phyloP scores from a whole-genome alignment of 2,329 filamentous ascomycete species.

The Curvularia hawaiiensis region DNA sequence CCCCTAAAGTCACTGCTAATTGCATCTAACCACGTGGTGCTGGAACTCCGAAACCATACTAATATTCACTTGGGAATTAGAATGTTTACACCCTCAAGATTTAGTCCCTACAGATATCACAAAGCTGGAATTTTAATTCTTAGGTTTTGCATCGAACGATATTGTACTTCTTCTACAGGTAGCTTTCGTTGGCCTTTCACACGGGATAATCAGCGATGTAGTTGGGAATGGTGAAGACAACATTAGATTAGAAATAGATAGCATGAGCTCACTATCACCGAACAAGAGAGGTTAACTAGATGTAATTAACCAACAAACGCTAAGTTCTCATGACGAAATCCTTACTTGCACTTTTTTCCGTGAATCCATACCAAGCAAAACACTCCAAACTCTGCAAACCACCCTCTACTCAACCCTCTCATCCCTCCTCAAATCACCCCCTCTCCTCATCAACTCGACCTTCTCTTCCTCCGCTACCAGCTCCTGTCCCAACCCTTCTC shows the following conservation, averaged over 20 bases:
- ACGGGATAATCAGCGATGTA: background rate
- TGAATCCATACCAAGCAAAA: background rate
- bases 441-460: constrained; percentile 3
- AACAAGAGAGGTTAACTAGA: background rate
- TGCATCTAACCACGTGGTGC: too few species aligned
- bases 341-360: too few species aligned
- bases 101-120: too few species aligned
- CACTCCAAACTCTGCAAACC: background rate
- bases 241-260: background rate
- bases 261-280: background rate
- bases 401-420: constrained; percentile 1
- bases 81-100: too few species aligned
- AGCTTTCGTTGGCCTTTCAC: background rate
- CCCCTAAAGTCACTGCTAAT: too few species aligned
- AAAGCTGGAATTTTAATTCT: too few species aligned
- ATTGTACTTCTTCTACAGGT: background rate
- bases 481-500: background rate
- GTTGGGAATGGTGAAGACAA: background rate
- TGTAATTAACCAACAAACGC: background rate
- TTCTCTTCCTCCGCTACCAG: constrained; percentile 7
- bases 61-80: too few species aligned
- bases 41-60: too few species aligned
- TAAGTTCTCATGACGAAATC: background rate
- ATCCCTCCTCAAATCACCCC: constrained; percentile 3
- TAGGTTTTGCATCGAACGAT: too few species aligned